Conservation (phyloP, 2,329 filamentous ascomycete species). For the Nectriaceae sp. region DNA sequence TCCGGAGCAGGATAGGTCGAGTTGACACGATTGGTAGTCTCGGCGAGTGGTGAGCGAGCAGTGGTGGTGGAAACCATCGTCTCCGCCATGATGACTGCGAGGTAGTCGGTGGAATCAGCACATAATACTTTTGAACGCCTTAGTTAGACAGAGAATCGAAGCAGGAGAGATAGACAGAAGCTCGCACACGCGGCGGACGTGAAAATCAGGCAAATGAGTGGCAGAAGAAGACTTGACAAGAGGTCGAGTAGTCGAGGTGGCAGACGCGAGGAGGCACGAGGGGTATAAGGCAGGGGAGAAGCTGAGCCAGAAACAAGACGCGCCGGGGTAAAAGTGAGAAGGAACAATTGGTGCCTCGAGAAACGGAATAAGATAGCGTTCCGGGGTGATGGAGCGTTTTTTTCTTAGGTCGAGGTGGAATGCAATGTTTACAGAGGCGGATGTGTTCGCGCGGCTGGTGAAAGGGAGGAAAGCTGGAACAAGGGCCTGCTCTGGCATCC, state of each 20-base stretch:
- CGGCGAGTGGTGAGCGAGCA: slow-evolving; percentile 45
- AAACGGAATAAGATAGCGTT: slow-evolving; percentile 17
- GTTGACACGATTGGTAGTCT: slow-evolving; percentile 51
- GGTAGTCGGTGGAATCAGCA: slow-evolving; percentile 27
- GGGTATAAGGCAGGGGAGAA: slow-evolving; percentile 3
- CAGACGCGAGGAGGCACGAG: neutral
- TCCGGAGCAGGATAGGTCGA: slow-evolving; percentile 35
- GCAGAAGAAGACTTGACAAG: neutral
- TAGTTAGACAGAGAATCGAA: slow-evolving; percentile 12
- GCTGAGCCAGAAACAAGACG: slow-evolving; percentile 9
- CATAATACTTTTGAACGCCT: slow-evolving; percentile 34
- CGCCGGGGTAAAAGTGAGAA: slow-evolving; percentile 11
- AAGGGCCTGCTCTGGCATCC: slow-evolving; percentile 18
- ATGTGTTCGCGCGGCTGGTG: slow-evolving; percentile 26
- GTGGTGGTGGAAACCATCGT: slow-evolving; percentile 29
- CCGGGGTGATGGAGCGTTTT: slow-evolving; percentile 2
- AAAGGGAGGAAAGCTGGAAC: slow-evolving; percentile 20
- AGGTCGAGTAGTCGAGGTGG: neutral
- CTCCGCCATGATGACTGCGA: slow-evolving; percentile 34
- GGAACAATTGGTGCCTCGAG: slow-evolving; percentile 13
- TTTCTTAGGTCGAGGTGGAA: slow-evolving; percentile 19
- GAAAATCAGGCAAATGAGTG: no score
- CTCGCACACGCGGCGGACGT: neutral
- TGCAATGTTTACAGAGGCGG: slow-evolving; percentile 32
- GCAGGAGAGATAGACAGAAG: neutral